Conservation (phyloP, 495 filamentous ascomycete genomes). For the Lasiosphaeris hirsuta region DNA sequence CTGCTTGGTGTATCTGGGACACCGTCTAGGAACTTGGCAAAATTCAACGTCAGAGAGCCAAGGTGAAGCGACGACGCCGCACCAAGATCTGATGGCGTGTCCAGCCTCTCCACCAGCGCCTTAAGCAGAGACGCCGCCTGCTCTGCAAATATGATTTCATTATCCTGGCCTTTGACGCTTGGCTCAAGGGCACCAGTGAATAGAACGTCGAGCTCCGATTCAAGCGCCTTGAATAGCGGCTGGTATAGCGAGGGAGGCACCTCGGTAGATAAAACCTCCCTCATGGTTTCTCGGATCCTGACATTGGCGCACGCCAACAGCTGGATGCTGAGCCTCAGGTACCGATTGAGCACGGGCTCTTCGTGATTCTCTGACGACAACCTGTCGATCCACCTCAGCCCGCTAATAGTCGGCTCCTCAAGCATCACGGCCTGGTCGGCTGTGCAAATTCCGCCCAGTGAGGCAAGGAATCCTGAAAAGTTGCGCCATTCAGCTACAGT, state of each 20-base stretch:
- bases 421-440: constrained; percentile 50
- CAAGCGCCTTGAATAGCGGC: constrained; percentile 57
- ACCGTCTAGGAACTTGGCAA: constrained; percentile 58
- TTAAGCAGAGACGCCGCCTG: constrained; percentile 60
- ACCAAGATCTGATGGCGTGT: constrained; percentile 55
- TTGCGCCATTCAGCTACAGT: constrained; percentile 62
- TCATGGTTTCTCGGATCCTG: constrained; percentile 58
- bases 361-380: constrained; percentile 55
- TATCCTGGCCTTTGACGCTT: constrained; percentile 51
- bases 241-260: constrained; percentile 56
- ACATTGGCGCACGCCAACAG: constrained; percentile 60
- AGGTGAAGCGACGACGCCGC: constrained; percentile 57
- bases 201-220: constrained; percentile 56
- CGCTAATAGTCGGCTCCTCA: constrained; percentile 55
- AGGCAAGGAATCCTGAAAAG: constrained; percentile 62
- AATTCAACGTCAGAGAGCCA: constrained; percentile 55
- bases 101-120: constrained; percentile 57
- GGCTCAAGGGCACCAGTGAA: constrained; percentile 51
- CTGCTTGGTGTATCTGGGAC: constrained; percentile 48
- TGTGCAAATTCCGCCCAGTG: constrained; percentile 63
- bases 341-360: constrained; percentile 55
- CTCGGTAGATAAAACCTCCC: constrained; percentile 59
- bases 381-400: constrained; percentile 61
- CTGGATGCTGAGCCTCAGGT: constrained; percentile 59
- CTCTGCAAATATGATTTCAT: constrained; percentile 60